Evolutionary conservation across 2,329 filamentous ascomycete genomes (phyloP).

Genomic region (Trichoderma hamatum): DNA sequence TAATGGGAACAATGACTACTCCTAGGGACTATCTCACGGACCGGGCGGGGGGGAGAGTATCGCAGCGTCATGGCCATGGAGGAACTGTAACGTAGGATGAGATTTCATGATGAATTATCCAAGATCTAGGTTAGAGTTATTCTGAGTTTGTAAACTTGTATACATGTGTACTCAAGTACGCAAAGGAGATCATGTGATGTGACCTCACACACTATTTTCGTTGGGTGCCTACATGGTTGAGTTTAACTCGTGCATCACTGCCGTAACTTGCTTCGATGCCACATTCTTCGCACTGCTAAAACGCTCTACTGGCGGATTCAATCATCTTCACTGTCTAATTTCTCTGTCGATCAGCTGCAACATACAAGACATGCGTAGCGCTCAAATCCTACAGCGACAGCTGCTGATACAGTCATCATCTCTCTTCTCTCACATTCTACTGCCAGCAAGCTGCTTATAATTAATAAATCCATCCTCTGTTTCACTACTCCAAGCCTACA

Average conservation of each 20-base stretch:
- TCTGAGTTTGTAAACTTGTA: not conserved
- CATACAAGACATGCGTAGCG: fast-evolving
- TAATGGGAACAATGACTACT: not conserved
- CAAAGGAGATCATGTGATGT: not conserved
- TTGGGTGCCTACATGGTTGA: no score
- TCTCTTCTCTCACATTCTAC: not conserved
- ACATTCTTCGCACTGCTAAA: not conserved
- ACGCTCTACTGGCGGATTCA: not conserved
- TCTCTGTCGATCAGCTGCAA: not conserved
- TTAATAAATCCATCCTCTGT: not conserved
- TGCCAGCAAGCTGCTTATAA: not conserved
- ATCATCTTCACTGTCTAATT: not conserved
- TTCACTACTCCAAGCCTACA: not conserved
- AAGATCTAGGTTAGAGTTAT: not conserved
- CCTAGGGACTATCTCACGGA: not conserved
- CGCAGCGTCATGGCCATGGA: not conserved
- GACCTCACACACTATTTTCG: not conserved
- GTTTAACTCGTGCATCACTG: not conserved
- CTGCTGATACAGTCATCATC: not conserved
- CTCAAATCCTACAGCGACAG: not conserved
- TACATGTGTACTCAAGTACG: not conserved
- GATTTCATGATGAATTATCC: not conserved
- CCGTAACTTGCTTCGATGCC: not conserved
- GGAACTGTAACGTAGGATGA: not conserved
- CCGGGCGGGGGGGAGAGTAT: not conserved